Percentiles rank a stretch among this genome's conserved stretches.
These are phyloP conservation scores for Chlorella sp. DNA, from an alignment of 139 green algal species.

Conservation along the genomic window DNA sequence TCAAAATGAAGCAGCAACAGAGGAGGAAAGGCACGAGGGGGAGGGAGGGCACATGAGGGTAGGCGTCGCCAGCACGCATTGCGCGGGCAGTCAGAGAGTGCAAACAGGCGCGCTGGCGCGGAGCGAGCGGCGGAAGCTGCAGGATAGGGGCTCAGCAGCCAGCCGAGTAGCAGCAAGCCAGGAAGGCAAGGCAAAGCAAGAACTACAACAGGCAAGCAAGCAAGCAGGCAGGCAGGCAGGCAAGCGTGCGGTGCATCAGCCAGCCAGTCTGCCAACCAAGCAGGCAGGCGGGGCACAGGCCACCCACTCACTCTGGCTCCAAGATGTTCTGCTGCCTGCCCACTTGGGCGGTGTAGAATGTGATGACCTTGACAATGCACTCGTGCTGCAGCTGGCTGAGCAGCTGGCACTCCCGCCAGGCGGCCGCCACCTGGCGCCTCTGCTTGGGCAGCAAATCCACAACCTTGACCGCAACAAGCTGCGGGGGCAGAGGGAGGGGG, in stretches of 20 bases:
- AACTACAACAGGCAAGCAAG: not conserved
- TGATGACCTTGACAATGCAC: slow-evolving; percentile 8
- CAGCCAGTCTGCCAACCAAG: not conserved
- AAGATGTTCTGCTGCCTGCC: not conserved
- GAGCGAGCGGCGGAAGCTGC: too few relatives aligned
- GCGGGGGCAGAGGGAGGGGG: not conserved
- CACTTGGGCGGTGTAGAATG: slow-evolving; percentile 9
- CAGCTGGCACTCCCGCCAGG: slow-evolving; percentile 28
- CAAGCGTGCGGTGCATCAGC: too few relatives aligned
- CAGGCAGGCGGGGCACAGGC: not conserved
- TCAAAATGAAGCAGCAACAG: too few relatives aligned
- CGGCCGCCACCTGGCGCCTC: slow-evolving; percentile 15
- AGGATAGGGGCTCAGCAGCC: too few relatives aligned
- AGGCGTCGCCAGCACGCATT: too few relatives aligned
- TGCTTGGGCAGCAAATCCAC: slow-evolving; percentile 32
- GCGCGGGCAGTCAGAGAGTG: too few relatives aligned
- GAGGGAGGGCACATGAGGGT: too few relatives aligned
- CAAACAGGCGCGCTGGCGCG: too few relatives aligned
- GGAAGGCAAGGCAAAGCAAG: not conserved
- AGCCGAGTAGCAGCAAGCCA: too few relatives aligned
- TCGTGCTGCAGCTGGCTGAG: slow-evolving; percentile 18
- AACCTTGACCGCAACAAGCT: slow-evolving; percentile 41
- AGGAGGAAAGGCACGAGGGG: too few relatives aligned
- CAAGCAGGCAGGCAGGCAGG: not conserved
- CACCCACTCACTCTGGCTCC: not conserved